These are phyloP conservation scores for Cyphellophora europaea DNA, from an alignment of 2,329 filamentous ascomycete genomes.

Conservation along the genomic window DNA sequence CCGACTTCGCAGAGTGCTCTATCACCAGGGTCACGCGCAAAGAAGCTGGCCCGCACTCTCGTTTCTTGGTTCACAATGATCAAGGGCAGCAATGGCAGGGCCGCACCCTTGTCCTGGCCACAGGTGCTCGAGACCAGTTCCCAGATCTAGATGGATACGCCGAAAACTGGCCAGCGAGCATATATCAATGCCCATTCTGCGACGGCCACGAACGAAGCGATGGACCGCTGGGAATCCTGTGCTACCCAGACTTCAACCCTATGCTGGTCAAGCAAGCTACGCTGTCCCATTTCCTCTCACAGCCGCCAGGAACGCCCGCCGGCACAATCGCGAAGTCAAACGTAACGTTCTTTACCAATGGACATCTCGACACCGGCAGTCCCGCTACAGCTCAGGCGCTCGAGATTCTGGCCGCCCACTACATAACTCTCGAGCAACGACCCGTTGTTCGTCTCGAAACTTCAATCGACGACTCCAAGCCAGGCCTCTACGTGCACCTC, in stretches of 20 bases:
- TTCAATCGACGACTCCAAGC: background rate
- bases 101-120: slow-evolving; percentile 16
- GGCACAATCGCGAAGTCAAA: slow-evolving; percentile 1
- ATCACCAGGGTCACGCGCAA: slow-evolving; percentile 1
- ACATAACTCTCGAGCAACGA: slow-evolving; percentile 7
- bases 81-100: slow-evolving; percentile 10
- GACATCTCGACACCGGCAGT: slow-evolving; percentile 3
- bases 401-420: background rate
- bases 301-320: slow-evolving; percentile 1
- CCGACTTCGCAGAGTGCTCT: slow-evolving; percentile 10
- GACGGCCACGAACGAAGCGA: slow-evolving; percentile 13
- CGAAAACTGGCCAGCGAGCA: slow-evolving; percentile 18
- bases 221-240: slow-evolving; percentile 4
- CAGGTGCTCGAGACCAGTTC: slow-evolving; percentile 15
- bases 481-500: slow-evolving; percentile 7
- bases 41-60: slow-evolving; percentile 4
- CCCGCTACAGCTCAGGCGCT: slow-evolving; percentile 1
- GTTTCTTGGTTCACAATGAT: slow-evolving; percentile 6
- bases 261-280: slow-evolving; percentile 2
- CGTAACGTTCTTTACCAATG: slow-evolving; percentile 10
- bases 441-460: slow-evolving; percentile 2
- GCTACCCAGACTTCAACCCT: background rate
- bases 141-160: slow-evolving; percentile 15
- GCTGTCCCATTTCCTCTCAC: slow-evolving; percentile 4
- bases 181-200: slow-evolving; percentile 19